Evolutionary conservation across 208 protist species (phyloP), one percentile per base, ranked within the genome.

Genomic region (Leishmania mexicana): DNA sequence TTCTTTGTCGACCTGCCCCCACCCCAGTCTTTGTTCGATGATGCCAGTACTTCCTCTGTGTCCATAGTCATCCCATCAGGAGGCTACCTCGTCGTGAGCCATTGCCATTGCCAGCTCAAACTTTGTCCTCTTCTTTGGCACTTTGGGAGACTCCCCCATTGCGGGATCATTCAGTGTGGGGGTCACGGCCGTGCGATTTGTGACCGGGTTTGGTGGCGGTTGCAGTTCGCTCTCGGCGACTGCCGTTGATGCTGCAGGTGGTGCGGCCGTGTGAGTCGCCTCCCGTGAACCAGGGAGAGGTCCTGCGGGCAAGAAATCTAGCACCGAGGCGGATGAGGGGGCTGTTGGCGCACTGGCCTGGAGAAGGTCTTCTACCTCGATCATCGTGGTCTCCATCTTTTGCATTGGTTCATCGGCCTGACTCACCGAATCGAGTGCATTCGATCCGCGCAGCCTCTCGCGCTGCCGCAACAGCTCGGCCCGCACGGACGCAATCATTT

Each of bases 401-500:
- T 81, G 45, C 8, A 82, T 42, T 15, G 82, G 74, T 19, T 71
- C 54, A 51, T 45, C 71, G 15, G 3, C 24, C 5, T 51, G 24
- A 6, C 49, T 47, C 0, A 1, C 31, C 0, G 40, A 31, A 2
- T 57, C 31, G 1, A 38, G 1, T 31, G 64, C 74, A 10, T 42
- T 64, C 2, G 75, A 24, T 0, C 57, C 3, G 13, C 78, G 76
- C 42, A 89, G 77, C 79, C 80, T 64, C 1, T 74, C 77, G 21
- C 86, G 86, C 71, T 84, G 67, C 47, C 75, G 75, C 58, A 89
- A 67, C 60, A 89, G 53, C 47, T 89, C 81, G 0, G 76, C 79
- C n/a, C 86, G 78, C 8, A 89, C 79, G 1, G 85, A 75, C 4
- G 80, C 81, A 15, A 88, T 60, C 72, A 85, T 58, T 45, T 85